Base-by-base conservation (phyloP, 768 basidiomycete species). In the Trametes sanguinea region DNA sequence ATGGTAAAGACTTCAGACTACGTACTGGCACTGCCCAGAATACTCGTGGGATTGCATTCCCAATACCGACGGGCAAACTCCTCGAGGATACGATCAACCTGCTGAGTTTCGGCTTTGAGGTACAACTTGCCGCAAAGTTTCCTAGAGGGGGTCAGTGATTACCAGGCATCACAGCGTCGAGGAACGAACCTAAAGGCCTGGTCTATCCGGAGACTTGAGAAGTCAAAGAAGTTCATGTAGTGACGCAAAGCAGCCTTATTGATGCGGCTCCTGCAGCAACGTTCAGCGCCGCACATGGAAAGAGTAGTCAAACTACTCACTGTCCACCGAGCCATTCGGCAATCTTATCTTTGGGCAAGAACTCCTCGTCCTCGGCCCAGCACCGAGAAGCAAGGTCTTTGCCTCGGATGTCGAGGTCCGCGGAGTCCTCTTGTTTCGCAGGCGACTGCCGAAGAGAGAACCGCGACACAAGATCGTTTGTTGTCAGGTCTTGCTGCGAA, bases 31-130 rank as follows among this genome's bases (percentile, higher is more conserved):
- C 86, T 92, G 46, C 92, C 93, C 71, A 89, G 95, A n/a, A 92
- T 67, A 27, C 84, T 83, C 1, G 77, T 77, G 0, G 92, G 89
- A 71, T 98, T 98, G 72, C 93, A 94, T 46, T 94, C 88, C 85
- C 88, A 97, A 73, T 94, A 99, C 8, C 94, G 85, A 43, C 85
- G 79, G 68, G 92, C 92, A 68, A 99, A 98, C 64, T 87, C 88
- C 62, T 94, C 94, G 5, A 99, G 81, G 63, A 99, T 98, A 45
- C 97, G 88, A 73, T 98, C 97, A 45, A 99, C 90, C 76, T 98
- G 95, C 71, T 99, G 97, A 0, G 96, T 96, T 74, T 99, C 97
- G 1, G 88, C 97, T 74, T 94, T 95, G 61, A 99, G 83, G 73
- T 84, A 98, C 2, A 99, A 82, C 73, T 96, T 97, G 11, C 88